Evolutionary conservation across 352 stramenopile species (phyloP), one percentile per base, ranked within the genome.

Genomic region (Pythium volutum): DNA sequence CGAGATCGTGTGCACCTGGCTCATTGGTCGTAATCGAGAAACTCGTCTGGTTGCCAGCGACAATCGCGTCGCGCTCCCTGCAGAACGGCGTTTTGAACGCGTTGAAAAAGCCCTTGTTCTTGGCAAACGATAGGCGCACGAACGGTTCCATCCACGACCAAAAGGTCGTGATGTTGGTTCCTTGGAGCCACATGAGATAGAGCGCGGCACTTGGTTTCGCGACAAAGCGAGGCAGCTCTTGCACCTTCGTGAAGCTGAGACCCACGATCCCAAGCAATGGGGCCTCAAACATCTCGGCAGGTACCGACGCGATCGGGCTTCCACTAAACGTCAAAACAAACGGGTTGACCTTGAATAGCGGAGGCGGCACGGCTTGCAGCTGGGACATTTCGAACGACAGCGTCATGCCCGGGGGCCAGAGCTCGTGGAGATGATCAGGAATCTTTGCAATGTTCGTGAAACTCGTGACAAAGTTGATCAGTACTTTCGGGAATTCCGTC

Each of bases 161-260:
- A 16, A 61, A 54, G 6, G 20, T 45, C 12, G 55, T 39, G 6
- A 61, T 20, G 20, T 61, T 61, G 3, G 55, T 61, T n/a, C 23
- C 20, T 3, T 26, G 3, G n/a, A 61, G 1, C 4, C 33, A 46
- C 4, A 61, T 7, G 6, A 61, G 1, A 2, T 45, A 25, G 20
- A 53, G 12, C 1, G 7, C 3, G 2, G 6, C 6, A 15, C 14
- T 18, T 1, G 20, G n/a, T 0, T 3, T 39, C 14, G 27, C 25
- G 12, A 54, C 55, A 8, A 38, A 38, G 1, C 34, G 29, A 12
- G 55, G 55, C 1, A 61, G 45, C 8, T 43, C 45, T 22, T 61
- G 42, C 12, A 61, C 11, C 2, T 23, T 11, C 0, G 55, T 61
- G 42, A 39, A 9, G n/a, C 27, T 9, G 23, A 54, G 36, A 0